phyloP scores from a whole-genome alignment of 2,329 filamentous ascomycete genomes.

The Arthrobotrys musiformis region DNA sequence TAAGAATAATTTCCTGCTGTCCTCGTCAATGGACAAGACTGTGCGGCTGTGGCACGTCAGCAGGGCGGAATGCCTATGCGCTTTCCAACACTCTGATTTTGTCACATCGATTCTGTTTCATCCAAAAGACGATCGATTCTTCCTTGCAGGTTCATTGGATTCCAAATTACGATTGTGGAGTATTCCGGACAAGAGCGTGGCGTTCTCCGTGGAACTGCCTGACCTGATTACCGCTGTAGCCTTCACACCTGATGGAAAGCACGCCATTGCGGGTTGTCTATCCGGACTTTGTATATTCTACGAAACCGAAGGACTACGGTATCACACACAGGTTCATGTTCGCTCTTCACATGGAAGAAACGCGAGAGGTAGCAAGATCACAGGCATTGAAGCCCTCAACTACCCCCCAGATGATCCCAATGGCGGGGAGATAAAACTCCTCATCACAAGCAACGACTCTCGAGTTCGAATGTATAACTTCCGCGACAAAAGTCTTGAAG shows the following conservation, averaged over 20 bases:
- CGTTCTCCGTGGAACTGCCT: conserved; percentile 78
- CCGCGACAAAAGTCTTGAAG: conserved; percentile 82
- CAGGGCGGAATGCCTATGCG: conserved; percentile 85
- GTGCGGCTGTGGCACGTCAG: conserved; percentile 93
- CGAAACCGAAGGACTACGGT: conserved; percentile 88
- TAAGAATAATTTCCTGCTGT: conserved; percentile 94
- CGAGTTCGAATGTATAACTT: conserved; percentile 89
- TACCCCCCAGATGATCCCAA: conserved; percentile 70
- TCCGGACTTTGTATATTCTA: conserved; percentile 89
- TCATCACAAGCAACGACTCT: conserved; percentile 95
- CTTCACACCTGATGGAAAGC: conserved; percentile 91
- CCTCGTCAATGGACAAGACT: conserved; percentile 97
- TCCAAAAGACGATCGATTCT: conserved; percentile 93
- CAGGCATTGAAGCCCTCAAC: conserved; percentile 82
- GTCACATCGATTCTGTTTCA: conserved; percentile 96
- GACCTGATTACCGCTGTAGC: conserved; percentile 94
- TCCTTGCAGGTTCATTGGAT: conserved; percentile 91
- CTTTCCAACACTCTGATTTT: conserved; percentile 93
- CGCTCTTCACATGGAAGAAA: conserved; percentile 91
- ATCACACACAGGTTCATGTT: conserved; percentile 88
- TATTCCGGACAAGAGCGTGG: conserved; percentile 94
- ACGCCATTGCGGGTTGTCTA: conserved; percentile 86
- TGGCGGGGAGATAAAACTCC: conserved; percentile 76
- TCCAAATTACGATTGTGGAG: conserved; percentile 91
- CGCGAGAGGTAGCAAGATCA: conserved; percentile 96